Evolutionary conservation across 345 rosid genomes (phyloP).

Genomic region (Lumnitzera littorea): DNA sequence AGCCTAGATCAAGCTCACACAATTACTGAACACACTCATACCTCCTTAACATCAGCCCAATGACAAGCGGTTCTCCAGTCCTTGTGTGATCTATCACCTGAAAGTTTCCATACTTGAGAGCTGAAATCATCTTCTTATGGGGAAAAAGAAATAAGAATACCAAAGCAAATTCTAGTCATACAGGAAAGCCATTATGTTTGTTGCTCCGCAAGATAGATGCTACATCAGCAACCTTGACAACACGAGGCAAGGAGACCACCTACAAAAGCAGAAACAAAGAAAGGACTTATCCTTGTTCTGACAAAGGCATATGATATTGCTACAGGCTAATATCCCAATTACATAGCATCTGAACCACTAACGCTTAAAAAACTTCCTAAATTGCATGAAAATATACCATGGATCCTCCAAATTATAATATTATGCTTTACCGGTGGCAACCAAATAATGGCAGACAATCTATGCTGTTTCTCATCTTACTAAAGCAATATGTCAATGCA

Average conservation of each 20-base stretch:
- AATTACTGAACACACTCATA: slow-evolving; percentile 11
- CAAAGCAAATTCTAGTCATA: slow-evolving; percentile 23
- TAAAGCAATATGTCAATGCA: too few relatives aligned
- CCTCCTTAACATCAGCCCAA: slow-evolving; percentile 95
- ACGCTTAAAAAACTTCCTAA: too few relatives aligned
- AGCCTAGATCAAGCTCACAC: background rate
- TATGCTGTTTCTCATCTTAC: too few relatives aligned
- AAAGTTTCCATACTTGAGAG: slow-evolving; percentile 1
- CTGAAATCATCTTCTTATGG: background rate
- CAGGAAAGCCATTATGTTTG: slow-evolving; percentile 93
- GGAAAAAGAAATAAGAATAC: background rate
- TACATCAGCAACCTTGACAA: slow-evolving; percentile 80
- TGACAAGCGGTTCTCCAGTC: slow-evolving; percentile 85
- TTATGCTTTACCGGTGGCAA: too few relatives aligned
- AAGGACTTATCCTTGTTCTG: background rate
- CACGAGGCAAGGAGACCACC: slow-evolving; percentile 86
- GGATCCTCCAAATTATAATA: too few relatives aligned
- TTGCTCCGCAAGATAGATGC: slow-evolving; percentile 74
- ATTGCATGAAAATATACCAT: too few relatives aligned
- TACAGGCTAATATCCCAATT: too few relatives aligned
- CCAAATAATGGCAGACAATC: too few relatives aligned
- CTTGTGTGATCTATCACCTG: slow-evolving; percentile 90
- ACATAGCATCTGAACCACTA: too few relatives aligned
- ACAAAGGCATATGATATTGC: too few relatives aligned
- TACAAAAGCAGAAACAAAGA: slow-evolving; percentile 17